phyloP scores from a whole-genome alignment of 2,329 filamentous ascomycete species.

The Lasiodiplodia gonubiensis region DNA sequence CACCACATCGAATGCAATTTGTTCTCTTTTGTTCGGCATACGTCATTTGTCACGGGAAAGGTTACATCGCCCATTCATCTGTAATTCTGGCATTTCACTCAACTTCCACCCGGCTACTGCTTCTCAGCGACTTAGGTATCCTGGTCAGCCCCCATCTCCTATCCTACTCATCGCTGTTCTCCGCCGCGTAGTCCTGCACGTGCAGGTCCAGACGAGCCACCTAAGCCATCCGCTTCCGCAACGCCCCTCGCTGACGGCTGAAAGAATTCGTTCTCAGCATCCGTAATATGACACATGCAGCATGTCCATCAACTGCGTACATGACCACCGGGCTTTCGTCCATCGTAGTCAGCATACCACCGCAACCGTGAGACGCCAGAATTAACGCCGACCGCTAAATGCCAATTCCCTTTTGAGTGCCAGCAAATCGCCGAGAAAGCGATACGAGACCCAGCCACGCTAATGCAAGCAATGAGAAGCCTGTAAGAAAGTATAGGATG shows the following conservation, averaged over 20 bases:
- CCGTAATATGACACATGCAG: conserved; percentile 10
- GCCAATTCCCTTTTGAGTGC: conserved; percentile 33
- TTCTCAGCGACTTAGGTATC: conserved; percentile 5
- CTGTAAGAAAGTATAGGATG: conserved; percentile 35
- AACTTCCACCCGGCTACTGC: conserved; percentile 16
- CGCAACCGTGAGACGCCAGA: conserved; percentile 23
- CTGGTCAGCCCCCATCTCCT: not conserved
- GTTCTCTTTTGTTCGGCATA: not conserved
- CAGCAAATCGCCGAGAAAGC: conserved; percentile 20
- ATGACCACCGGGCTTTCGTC: conserved; percentile 2
- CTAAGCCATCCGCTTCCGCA: conserved; percentile 2
- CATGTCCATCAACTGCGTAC: conserved; percentile 10
- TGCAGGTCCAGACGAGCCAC: conserved; percentile 1
- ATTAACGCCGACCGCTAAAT: conserved; percentile 47
- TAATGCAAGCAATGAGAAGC: conserved; percentile 37
- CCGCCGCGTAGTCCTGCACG: not conserved
- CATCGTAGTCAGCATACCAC: conserved; percentile 10
- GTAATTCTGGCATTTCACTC: conserved; percentile 17
- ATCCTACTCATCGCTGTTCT: conserved; percentile 16
- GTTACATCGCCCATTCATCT: not conserved
- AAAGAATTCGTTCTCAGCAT: conserved; percentile 8
- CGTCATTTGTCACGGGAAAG: not conserved
- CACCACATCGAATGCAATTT: not conserved
- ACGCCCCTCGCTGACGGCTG: conserved; percentile 8
- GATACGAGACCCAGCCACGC: conserved; percentile 36